Conservation (phyloP, 495 filamentous ascomycete genomes). For the Sabuloglossum arenarium region DNA sequence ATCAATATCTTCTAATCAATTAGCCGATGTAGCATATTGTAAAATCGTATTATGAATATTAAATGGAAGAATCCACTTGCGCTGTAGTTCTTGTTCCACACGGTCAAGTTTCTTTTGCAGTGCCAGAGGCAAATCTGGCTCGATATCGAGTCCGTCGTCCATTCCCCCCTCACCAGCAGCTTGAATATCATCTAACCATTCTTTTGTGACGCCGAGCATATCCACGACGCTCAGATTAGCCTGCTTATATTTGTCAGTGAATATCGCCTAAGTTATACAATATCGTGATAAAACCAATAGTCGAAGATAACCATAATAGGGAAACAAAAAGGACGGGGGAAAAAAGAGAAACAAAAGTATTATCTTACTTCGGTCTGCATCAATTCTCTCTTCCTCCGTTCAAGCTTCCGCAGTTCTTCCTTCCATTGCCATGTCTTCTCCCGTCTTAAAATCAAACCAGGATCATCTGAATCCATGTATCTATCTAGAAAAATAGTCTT, state of each 20-base stretch:
- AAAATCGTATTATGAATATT: too few species aligned
- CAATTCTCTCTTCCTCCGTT: conserved; percentile 26
- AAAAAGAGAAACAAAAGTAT: background rate
- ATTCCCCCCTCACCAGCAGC: background rate
- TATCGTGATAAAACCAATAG: background rate
- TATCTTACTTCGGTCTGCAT: conserved; percentile 23
- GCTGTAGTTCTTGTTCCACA: conserved; percentile 7
- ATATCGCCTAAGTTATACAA: too few species aligned
- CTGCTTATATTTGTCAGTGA: background rate
- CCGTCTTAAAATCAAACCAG: conserved; percentile 36
- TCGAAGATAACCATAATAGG: background rate
- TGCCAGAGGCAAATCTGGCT: conserved; percentile 7
- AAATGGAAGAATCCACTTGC: background rate
- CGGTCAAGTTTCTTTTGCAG: conserved; percentile 10
- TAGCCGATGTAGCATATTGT: background rate
- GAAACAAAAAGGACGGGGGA: background rate
- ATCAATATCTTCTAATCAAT: conserved; percentile 19
- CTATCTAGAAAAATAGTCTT: conserved; percentile 73
- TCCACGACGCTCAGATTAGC: background rate
- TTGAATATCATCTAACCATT: background rate
- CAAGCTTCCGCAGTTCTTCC: conserved; percentile 32
- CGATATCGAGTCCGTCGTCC: conserved; percentile 1
- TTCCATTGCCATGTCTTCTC: conserved; percentile 57
- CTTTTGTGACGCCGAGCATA: background rate
- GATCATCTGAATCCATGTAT: conserved; percentile 52